Conservation (phyloP, 305 asterid genomes). For the Ilex paraguariensis region DNA sequence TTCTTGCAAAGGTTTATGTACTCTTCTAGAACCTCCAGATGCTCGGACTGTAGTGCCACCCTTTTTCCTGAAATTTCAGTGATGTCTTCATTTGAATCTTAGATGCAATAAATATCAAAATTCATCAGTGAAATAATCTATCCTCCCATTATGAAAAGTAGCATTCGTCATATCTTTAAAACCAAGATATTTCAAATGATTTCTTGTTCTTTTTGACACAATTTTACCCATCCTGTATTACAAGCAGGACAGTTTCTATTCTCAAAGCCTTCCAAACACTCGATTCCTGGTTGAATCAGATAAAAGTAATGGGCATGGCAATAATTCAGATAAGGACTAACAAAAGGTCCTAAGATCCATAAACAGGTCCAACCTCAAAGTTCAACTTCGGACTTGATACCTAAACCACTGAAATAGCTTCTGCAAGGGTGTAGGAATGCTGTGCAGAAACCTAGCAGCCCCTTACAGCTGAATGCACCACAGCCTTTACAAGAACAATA, state of each 20-base stretch:
- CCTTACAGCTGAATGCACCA: no score
- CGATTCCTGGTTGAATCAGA: no score
- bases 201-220: not conserved
- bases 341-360: not conserved
- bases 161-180: not conserved
- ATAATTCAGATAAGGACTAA: not conserved
- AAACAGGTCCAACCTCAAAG: not conserved
- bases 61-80: constrained; percentile 45
- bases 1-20: constrained; percentile 48
- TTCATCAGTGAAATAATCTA: not conserved
- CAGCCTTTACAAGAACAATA: not conserved
- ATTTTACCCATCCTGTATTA: not conserved
- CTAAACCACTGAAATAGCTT: not conserved
- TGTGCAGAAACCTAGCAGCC: not conserved
- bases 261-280: not conserved
- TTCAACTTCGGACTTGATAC: not conserved
- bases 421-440: not conserved
- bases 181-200: not conserved
- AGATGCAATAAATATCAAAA: not conserved
- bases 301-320: no score
- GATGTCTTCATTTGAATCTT: not conserved
- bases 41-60: constrained; percentile 26
- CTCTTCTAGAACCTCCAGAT: constrained; percentile 41
- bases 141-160: not conserved
- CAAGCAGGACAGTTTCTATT: not conserved